These are phyloP conservation scores for Ceratocystis cubensis DNA, from an alignment of 2,329 filamentous ascomycete genomes.

Conservation along the genomic window DNA sequence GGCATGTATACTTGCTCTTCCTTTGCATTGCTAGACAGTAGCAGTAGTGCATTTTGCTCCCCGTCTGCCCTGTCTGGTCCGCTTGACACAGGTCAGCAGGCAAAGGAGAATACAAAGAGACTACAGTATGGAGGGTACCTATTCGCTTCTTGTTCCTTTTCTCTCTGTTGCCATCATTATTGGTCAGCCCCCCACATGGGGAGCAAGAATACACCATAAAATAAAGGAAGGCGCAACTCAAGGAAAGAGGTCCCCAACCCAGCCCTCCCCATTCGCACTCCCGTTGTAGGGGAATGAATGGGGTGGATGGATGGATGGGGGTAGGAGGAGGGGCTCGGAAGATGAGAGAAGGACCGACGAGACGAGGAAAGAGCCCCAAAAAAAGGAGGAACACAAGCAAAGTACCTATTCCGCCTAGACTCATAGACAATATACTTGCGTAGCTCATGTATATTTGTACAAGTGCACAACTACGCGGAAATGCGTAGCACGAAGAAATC, in stretches of 20 bases:
- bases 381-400: not conserved
- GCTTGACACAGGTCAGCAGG: not conserved
- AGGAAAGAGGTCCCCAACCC: not conserved
- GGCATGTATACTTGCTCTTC: not conserved
- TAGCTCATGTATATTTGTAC: not conserved
- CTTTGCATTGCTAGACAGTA: not conserved
- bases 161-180: too few species aligned
- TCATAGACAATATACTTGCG: not conserved
- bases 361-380: not conserved
- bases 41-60: not conserved
- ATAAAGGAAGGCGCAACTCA: not conserved
- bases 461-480: not conserved
- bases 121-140: not conserved
- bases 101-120: not conserved
- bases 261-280: not conserved
- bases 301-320: not conserved
- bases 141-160: not conserved
- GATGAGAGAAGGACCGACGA: slow-evolving; percentile 6
- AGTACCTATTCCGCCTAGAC: not conserved
- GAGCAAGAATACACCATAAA: not conserved
- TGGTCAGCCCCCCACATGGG: too few species aligned
- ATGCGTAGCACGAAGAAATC: slow-evolving; percentile 11
- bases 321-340: not conserved
- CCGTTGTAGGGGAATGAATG: not conserved
- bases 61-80: not conserved